These are phyloP conservation scores for Mycosarcoma maydis DNA, from an alignment of 1,284 basidiomycete species.

Conservation along the genomic window DNA sequence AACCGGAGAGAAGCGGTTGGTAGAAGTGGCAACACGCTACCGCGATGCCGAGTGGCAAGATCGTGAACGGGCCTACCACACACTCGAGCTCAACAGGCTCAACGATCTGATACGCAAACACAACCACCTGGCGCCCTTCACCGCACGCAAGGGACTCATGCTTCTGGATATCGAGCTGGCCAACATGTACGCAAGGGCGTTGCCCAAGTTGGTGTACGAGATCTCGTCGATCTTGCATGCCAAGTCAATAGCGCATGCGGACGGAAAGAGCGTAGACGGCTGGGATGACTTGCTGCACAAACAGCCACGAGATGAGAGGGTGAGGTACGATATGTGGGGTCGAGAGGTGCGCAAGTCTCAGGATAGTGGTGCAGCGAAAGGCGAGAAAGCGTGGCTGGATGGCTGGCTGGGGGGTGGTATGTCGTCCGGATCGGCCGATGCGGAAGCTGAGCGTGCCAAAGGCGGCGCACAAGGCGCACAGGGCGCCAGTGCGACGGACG, in stretches of 20 bases:
- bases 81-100: conserved; percentile 39
- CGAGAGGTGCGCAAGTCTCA: conserved; percentile 4
- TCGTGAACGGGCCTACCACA: conserved; percentile 70
- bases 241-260: background rate
- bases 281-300: conserved; percentile 2
- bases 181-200: conserved; percentile 15
- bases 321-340: conserved; percentile 43
- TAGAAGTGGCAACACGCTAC: conserved; percentile 68
- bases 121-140: conserved; percentile 56
- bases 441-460: too few species aligned
- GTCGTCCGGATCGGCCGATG: background rate
- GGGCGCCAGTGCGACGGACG: background rate
- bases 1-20: conserved; percentile 4
- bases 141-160: conserved; percentile 51
- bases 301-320: background rate
- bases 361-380: background rate
- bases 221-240: conserved; percentile 4
- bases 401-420: conserved; percentile 23
- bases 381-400: conserved; percentile 1
- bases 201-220: conserved; percentile 15
- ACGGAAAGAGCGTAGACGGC: background rate
- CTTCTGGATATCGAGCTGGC: conserved; percentile 32
- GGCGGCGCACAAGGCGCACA: too few species aligned
- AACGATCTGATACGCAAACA: conserved; percentile 55
- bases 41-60: conserved; percentile 80